Conservation (phyloP, 177 flowering plant species). For the Telopea speciosissima region DNA sequence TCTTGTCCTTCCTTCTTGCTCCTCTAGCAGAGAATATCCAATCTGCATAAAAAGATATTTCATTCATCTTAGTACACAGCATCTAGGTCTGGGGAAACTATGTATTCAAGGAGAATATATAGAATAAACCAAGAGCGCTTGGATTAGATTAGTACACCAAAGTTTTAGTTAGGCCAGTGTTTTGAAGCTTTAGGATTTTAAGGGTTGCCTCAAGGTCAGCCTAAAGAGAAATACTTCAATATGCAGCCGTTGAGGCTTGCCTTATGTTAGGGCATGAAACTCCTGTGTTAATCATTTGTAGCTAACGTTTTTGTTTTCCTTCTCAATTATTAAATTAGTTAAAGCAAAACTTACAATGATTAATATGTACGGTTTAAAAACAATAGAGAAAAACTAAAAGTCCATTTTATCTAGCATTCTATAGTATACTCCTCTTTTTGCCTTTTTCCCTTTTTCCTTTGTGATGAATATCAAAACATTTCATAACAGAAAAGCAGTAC, state of each 20-base stretch:
- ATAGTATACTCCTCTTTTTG: too few species aligned
- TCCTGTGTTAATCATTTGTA: too few species aligned
- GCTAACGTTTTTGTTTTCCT: too few species aligned
- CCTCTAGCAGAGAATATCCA: conserved; percentile 84
- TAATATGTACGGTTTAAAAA: too few species aligned
- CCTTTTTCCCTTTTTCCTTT: too few species aligned
- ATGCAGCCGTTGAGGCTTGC: not conserved
- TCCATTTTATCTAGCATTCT: too few species aligned
- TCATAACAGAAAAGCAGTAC: too few species aligned
- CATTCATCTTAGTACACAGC: not conserved
- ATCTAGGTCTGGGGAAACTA: not conserved
- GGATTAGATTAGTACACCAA: not conserved
- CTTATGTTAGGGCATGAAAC: not conserved
- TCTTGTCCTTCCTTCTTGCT: conserved; percentile 74
- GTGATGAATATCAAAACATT: too few species aligned
- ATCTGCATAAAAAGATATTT: conserved; percentile 46
- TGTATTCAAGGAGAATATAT: not conserved
- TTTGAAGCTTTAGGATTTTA: too few species aligned
- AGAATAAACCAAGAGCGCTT: not conserved
- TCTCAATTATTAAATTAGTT: too few species aligned
- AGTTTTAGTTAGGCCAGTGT: not conserved
- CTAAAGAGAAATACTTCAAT: not conserved
- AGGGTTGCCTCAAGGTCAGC: not conserved
- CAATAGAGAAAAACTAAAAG: too few species aligned
- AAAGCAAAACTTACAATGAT: too few species aligned